Evolutionary conservation across 441 rosid species (phyloP), one percentile per base, ranked within the genome.

Genomic region (Euphorbia celastroides): DNA sequence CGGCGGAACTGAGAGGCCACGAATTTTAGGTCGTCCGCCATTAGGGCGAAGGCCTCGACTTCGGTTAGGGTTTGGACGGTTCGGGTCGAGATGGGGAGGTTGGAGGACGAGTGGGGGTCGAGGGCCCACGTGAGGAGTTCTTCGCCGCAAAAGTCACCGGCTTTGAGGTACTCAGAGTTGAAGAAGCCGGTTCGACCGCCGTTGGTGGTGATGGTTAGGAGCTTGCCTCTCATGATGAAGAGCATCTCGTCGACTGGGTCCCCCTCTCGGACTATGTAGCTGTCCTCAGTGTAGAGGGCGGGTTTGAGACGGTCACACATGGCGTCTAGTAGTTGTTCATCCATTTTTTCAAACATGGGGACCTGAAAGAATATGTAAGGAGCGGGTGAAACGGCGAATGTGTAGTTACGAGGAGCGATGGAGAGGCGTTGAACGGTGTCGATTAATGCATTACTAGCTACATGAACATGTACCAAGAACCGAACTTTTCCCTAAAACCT

Each of bases 101-200:
- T 85, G 2, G 56, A 38, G 70, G 81, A 26, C 85, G 78, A 71
- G 62, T 80, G 30, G 82, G 92, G 79, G 78, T 83, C 42, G 64
- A 90, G 70, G 13, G 92, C 90, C 95, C 91, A 86, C 57, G 91
- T 79, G 27, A 90, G 82, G 66, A 88, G 77, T 60, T 86, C 97
- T 72, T 88, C 97, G 0, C 95, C 97, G 1, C 88, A 90, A 76
- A 88, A 88, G 72, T 88, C 97, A 0, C 92, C 88, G 0, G 89
- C 86, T 64, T 81, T 76, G 6, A 90, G 79, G 26, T 80, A 78
- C 34, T 80, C 83, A 12, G 86, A 73, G 76, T 88, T 88, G 75
- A 83, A 88, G 83, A 88, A 88, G n/a, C 94, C 89, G 20, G 88
- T 66, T 71, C 90, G 77, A 72, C 92, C 94, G 61, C 96, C 93